A percentile compares a stretch with the other conserved stretches of the same genome.
Conservation (phyloP, 768 basidiomycete species). For the Panaeolus cyanescens region DNA sequence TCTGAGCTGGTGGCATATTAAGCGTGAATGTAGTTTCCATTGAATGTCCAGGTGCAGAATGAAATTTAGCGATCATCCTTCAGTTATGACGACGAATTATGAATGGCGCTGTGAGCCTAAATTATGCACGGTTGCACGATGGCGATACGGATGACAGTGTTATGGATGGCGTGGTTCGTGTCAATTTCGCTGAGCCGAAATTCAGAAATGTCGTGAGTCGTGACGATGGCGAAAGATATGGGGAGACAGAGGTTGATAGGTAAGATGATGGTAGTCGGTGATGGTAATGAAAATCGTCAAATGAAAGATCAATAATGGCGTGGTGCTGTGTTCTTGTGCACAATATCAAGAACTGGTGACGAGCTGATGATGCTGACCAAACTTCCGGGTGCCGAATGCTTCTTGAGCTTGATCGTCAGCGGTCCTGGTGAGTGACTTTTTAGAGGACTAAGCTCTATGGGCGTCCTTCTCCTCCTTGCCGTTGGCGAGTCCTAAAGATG, state of each 20-base stretch:
- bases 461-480: not conserved
- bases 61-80: slow-evolving; percentile 29
- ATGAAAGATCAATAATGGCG: not conserved
- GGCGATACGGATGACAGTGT: not conserved
- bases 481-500: not conserved
- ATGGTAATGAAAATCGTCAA: not conserved
- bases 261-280: not conserved
- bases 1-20: slow-evolving; percentile 23
- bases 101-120: not conserved
- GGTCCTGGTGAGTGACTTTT: not conserved
- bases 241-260: not conserved
- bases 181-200: not conserved
- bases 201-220: not conserved
- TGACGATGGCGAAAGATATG: not conserved
- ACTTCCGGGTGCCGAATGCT: not conserved
- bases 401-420: not conserved
- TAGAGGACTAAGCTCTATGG: not conserved
- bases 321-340: not conserved
- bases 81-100: too few relatives aligned
- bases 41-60: slow-evolving; percentile 27
- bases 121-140: not conserved
- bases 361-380: not conserved
- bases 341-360: not conserved
- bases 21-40: slow-evolving; percentile 31
- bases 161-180: not conserved